Evolutionary conservation across 2,329 filamentous ascomycete genomes (phyloP).

Genomic region (Botryotinia narcissicola): DNA sequence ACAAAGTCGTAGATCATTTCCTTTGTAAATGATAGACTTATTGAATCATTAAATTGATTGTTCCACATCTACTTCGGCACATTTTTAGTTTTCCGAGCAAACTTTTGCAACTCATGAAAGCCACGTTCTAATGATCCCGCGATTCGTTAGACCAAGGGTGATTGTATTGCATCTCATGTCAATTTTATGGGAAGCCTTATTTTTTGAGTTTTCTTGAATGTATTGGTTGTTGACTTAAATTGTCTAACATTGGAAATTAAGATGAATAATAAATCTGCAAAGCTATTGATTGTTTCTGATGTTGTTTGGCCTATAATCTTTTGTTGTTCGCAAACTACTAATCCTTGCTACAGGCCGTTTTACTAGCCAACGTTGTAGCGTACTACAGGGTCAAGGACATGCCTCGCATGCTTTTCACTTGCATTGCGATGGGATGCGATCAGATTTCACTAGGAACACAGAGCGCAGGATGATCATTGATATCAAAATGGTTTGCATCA

Average conservation of each 20-base stretch:
- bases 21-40: background rate
- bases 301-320: background rate
- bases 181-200: background rate
- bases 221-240: background rate
- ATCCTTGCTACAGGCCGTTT: slow-evolving; percentile 10
- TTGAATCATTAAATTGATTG: slow-evolving; percentile 9
- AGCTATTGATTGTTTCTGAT: slow-evolving; percentile 2
- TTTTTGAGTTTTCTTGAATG: background rate
- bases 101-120: slow-evolving; percentile 8
- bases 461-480: slow-evolving; percentile 9
- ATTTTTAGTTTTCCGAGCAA: slow-evolving; percentile 4
- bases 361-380: slow-evolving; percentile 7
- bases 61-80: background rate
- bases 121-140: slow-evolving; percentile 17
- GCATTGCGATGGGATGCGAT: slow-evolving; percentile 16
- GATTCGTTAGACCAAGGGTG: background rate
- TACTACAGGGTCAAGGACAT: slow-evolving; percentile 10
- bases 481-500: background rate
- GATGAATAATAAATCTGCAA: background rate
- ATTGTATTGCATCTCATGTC: background rate
- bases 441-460: slow-evolving; percentile 10
- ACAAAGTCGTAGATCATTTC: slow-evolving; percentile 10
- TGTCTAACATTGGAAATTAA: background rate
- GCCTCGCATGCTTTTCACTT: background rate
- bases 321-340: background rate